Evolutionary conservation across 2,329 filamentous ascomycete species (phyloP), one percentile per base, ranked within the genome.

Genomic region (Aspergillus melleus): DNA sequence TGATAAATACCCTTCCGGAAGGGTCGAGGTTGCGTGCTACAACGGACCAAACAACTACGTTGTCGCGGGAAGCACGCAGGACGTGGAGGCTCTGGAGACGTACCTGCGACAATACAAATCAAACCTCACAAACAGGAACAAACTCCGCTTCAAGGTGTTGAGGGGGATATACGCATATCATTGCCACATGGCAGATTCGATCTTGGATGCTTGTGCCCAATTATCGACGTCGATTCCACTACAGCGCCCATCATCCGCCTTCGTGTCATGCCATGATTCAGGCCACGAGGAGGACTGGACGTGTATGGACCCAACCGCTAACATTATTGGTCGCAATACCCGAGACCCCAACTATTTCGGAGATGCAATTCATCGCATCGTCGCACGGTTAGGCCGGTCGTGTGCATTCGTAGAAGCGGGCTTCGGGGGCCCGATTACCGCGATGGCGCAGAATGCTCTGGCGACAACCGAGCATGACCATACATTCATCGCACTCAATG

Each of bases 321-420:
- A 20, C 5, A 29, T 54, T 16, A 56, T 80, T 1, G 61, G 72
- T 0, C 55, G 72, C 0, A 80, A 83, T 55, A 75, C 77, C 58
- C 63, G 79, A 0, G 49, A 72, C 0, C 77, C 81, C 0, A 81
- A 84, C 0, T 81, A 72, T 64, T 83, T 83, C 65, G 32, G 70
- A 4, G 69, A 81, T 3, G 81, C 60, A 1, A 30, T 64, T 11
- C 10, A 72, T 42, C 63, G 79, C 1, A 64, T 82, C 0, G 61
- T 65, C 0, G 52, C 69, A 16, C 52, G 65, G 6, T n/a, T 42
- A n/a, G 61, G 64, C 19, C 63, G 66, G 0, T 6, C 20, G 0
- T 61, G 59, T 19, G 60, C 72, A 12, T 80, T 64, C 55, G 68
- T 80, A 0, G 79, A 80, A 54, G 77, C 76, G 0, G 79, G 79